These are phyloP conservation scores for Eutypa lata DNA, from an alignment of 2,329 filamentous ascomycete genomes.

Conservation along the genomic window DNA sequence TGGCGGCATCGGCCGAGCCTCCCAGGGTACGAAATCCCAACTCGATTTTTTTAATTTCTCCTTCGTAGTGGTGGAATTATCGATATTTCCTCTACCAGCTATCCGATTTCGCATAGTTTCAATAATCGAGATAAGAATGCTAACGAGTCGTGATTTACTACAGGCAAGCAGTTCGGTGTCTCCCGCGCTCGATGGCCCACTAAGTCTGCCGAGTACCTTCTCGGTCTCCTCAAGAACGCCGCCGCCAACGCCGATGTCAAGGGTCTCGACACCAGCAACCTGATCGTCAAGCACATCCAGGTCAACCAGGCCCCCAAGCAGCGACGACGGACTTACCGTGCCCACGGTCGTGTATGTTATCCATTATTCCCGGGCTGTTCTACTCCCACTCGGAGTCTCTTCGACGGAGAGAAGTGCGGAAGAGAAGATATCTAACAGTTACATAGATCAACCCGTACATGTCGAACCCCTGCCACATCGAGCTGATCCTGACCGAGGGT, in stretches of 20 bases:
- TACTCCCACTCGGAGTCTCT: background rate
- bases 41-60: background rate
- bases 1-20: conserved; percentile 89
- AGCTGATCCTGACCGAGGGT: conserved; percentile 97
- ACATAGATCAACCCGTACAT: conserved; percentile 98
- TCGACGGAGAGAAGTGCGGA: background rate
- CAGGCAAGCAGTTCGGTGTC: conserved; percentile 99
- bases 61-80: background rate
- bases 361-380: background rate
- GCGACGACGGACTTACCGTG: conserved; percentile 98
- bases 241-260: conserved; percentile 97
- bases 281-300: conserved; percentile 99
- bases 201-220: conserved; percentile 98
- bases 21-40: conserved; percentile 79
- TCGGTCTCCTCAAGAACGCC: conserved; percentile 95
- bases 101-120: no score
- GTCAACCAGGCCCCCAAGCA: conserved; percentile 99
- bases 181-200: conserved; percentile 97
- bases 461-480: conserved; percentile 99
- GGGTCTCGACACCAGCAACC: conserved; percentile 94
- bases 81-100: no score
- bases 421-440: conserved; percentile 20
- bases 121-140: conserved; percentile 6
- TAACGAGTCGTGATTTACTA: conserved; percentile 19
- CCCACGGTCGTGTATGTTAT: conserved; percentile 94